phyloP scores from a whole-genome alignment of 2,329 filamentous ascomycete species.

The Colletotrichum gigasporum region DNA sequence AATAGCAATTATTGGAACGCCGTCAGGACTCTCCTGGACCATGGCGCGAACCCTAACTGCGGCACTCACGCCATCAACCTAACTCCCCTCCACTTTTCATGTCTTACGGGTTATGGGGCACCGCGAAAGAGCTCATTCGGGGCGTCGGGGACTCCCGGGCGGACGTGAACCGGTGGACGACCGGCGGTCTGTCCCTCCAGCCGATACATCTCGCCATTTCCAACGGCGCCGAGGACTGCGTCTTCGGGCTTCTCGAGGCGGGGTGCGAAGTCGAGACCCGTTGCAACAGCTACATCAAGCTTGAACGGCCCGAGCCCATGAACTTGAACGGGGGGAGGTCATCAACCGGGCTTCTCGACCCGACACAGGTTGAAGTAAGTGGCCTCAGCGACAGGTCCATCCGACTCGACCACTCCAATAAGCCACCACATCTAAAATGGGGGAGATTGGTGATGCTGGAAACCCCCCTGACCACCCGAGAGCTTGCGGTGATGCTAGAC shows the following conservation, averaged over 20 bases:
- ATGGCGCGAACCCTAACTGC: background rate
- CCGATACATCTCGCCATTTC: constrained; percentile 6
- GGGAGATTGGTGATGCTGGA: background rate
- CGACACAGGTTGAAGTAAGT: too few relatives aligned
- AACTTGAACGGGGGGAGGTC: too few relatives aligned
- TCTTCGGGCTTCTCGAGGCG: background rate
- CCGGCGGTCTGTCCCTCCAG: background rate
- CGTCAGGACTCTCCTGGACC: background rate
- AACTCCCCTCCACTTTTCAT: constrained; percentile 6
- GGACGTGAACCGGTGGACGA: background rate
- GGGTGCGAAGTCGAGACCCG: background rate
- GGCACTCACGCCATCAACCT: background rate
- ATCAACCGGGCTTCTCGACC: too few relatives aligned
- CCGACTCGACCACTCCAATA: too few relatives aligned
- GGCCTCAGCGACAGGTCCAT: too few relatives aligned
- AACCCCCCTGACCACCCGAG: too few relatives aligned
- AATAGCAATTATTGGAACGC: background rate
- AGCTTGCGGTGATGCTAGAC: too few relatives aligned
- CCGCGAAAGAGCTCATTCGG: background rate
- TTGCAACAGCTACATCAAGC: background rate
- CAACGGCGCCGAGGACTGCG: background rate
- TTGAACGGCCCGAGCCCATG: background rate
- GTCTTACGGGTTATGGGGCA: constrained; percentile 5
- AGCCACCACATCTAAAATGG: too few relatives aligned
- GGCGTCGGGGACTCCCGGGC: background rate